phyloP scores from a whole-genome alignment of 2,329 filamentous ascomycete species.

The Pseudogymnoascus sp. region DNA sequence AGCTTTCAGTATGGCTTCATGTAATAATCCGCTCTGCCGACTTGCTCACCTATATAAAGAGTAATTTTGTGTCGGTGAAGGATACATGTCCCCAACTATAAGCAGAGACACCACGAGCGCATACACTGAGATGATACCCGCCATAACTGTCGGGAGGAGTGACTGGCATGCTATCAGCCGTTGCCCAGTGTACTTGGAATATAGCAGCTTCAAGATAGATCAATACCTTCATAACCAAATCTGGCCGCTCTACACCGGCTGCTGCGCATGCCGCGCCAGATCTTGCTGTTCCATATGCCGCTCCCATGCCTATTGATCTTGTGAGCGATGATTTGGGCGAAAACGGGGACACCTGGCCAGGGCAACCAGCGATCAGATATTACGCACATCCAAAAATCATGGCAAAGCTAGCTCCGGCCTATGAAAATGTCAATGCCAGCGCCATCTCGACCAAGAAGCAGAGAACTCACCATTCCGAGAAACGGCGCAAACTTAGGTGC shows the following conservation, averaged over 20 bases:
- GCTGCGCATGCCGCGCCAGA: background rate
- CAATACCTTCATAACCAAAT: background rate
- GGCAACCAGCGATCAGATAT: background rate
- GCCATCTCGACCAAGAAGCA: background rate
- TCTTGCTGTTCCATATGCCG: background rate
- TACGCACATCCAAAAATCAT: slow-evolving; percentile 4
- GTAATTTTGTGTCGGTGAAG: background rate
- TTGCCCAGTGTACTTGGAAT: background rate
- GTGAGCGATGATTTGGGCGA: background rate
- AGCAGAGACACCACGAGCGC: background rate
- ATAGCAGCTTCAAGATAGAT: background rate
- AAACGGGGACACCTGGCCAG: background rate
- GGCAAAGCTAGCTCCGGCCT: background rate
- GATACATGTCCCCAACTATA: background rate
- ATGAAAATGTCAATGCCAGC: background rate
- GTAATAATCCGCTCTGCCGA: background rate
- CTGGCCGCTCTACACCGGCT: background rate
- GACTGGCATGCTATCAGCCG: background rate
- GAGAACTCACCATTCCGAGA: background rate
- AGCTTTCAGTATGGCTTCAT: background rate
- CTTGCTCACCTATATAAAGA: background rate
- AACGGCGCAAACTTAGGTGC: slow-evolving; percentile 3
- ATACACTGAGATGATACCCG: background rate
- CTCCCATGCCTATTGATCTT: background rate
- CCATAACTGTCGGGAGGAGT: background rate